Base-by-base conservation (phyloP, 108 stramenopile genomes). In the Skeletonema marinoi region DNA sequence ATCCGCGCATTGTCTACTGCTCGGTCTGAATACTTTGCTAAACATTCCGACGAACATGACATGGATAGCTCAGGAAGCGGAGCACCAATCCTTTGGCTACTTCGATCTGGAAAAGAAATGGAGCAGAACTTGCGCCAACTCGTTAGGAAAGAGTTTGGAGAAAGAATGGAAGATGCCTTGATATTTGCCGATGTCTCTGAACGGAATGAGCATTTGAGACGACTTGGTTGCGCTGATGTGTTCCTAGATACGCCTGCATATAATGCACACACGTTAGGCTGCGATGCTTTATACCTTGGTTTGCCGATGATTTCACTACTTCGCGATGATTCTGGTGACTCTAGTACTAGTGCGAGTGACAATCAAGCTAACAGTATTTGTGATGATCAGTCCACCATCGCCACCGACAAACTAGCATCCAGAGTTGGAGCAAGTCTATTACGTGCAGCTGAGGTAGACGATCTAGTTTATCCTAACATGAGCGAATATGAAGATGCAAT, bases 221-320 rank as follows among this genome's bases (percentile, higher is more conserved):
- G 96, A 56, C 78, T 94, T 41, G 73, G 72, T 64, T 78, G 91
- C 25, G 94, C 90, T 0, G 93, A 97, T 78, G 66, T 97, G 11
- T 95, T 93, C 50, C 65, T 97, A 21, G 96, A 97, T 71, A 97
- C 96, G 19, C 93, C 93, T 30, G 72, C 85, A 6, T 97, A 93
- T 75, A 94, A 94, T 65, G 94, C 93, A 12, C 94, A 96, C 75
- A 94, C 96, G 16, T 78, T 92, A 5, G 94, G 92, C 48, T 89
- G 90, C 65, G 96, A 81, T 65, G 80, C 80, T 8, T 63, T 81
- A 1, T 81, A 74, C 69, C 42, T 74, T 7, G 94, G 96, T 2
- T 89, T 93, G 58, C 96, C 96, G 9, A 87, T 96, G 89, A 70
- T 96, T 4, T 86, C 86, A 32, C 76, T 92, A 12, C 68, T 88